Percentiles rank a stretch among this genome's conserved stretches.
phyloP scores from a whole-genome alignment of 2,329 filamentous ascomycete species.

The Dactylellina haptotyla region DNA sequence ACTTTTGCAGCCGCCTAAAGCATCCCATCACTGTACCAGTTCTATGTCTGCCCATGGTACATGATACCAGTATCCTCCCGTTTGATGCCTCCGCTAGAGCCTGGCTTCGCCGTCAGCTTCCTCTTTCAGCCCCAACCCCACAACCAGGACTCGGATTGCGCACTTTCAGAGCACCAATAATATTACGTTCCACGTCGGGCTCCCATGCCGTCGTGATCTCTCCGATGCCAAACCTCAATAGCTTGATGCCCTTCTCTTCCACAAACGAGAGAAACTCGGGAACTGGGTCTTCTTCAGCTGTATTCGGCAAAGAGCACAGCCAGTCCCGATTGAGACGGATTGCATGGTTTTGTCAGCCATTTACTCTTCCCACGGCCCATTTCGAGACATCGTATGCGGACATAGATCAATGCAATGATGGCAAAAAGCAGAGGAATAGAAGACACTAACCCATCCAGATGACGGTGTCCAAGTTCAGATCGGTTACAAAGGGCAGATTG shows the following conservation, averaged over 20 bases:
- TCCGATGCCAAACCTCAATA: slow-evolving; percentile 45
- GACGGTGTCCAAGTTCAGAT: slow-evolving; percentile 45
- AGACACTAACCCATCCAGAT: slow-evolving; percentile 48
- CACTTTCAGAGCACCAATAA: slow-evolving; percentile 44
- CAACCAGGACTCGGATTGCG: not conserved
- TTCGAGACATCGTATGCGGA: not conserved
- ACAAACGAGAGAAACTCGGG: slow-evolving; percentile 34
- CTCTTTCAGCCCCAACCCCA: not conserved
- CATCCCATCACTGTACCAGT: slow-evolving; percentile 52
- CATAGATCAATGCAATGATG: not conserved
- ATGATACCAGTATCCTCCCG: slow-evolving; percentile 50
- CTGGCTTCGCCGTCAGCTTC: slow-evolving; percentile 10
- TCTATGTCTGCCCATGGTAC: slow-evolving; percentile 49
- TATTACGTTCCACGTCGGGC: slow-evolving; percentile 37
- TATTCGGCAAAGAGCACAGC: not conserved
- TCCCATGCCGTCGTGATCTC: slow-evolving; percentile 47
- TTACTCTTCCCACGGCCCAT: not conserved
- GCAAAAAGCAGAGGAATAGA: not conserved
- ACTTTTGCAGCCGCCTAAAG: slow-evolving; percentile 51
- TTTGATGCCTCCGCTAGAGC: slow-evolving; percentile 40
- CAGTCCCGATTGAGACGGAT: not conserved
- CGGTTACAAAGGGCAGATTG: slow-evolving; percentile 45
- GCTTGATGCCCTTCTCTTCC: slow-evolving; percentile 31
- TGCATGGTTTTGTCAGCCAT: not conserved
- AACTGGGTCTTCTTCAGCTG: slow-evolving; percentile 42